Evolutionary conservation across 495 filamentous ascomycete species (phyloP), one percentile per base, ranked within the genome.

Genomic region (Xylaria scruposa): DNA sequence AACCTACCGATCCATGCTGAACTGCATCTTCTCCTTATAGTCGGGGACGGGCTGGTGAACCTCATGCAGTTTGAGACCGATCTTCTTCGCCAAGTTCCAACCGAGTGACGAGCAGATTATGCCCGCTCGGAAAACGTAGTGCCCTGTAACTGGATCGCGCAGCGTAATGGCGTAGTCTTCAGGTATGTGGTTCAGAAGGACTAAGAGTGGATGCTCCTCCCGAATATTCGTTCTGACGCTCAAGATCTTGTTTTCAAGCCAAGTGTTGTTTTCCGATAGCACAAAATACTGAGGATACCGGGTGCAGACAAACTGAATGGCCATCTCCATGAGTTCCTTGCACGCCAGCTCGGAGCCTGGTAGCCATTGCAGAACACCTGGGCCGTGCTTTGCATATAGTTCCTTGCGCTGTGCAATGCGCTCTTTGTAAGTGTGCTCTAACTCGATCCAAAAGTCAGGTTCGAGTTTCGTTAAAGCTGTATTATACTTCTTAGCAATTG

Each of bases 251-350:
- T 97, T 97, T 69, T 90, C 83, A 66, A 97, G 88, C 36, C 89
- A 79, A 19, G 85, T 85, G 5, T 88, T 87, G 72, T 90, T 87
- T 5, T 78, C 75, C 47, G 84, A 84, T 0, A 97, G 80, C 0
- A 84, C 83, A 80, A 97, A 97, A 78, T 92, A 90, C 33, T 90
- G 88, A 6, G 94, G 94, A 74, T 97, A 97, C 0, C 94, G 88
- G 29, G 90, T 85, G 72, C 88, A 91, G 36, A 94, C 80, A 75
- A 95, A 97, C 72, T 95, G 92, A 15, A 97, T 73, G 8, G 86
- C 87, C 89, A 95, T 93, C 79, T 97, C 94, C 94, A 97, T 97
- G 21, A 96, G 81, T 77, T 97, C 94, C 76, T 94, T 96, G 79
- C 91, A 93, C 4, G 89, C 94, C 1, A 96, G 81, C 75, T 97